Evolutionary conservation across 495 filamentous ascomycete genomes (phyloP).

Genomic region (Parmelia sp.): DNA sequence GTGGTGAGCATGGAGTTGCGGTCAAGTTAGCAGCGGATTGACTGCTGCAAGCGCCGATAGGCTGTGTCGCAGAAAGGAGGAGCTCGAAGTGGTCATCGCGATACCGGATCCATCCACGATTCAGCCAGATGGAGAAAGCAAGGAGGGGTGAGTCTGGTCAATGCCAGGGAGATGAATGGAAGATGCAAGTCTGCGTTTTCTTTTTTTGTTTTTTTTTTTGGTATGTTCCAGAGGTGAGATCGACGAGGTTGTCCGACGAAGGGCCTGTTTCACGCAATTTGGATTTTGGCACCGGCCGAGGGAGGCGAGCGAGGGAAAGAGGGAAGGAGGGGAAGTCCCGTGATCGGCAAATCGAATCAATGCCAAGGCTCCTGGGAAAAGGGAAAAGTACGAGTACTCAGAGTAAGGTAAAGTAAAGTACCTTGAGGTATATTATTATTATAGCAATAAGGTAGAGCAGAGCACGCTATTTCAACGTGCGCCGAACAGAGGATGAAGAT

Average conservation of each 20-base stretch:
- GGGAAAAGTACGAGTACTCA: too few relatives aligned
- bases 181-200: not conserved
- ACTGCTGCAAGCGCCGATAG: constrained; percentile 10
- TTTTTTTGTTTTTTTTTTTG: too few relatives aligned
- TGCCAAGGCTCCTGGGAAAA: not conserved
- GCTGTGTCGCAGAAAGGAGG: constrained; percentile 13
- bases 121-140: not conserved
- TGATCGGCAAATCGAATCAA: constrained; percentile 13
- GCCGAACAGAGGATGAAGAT: too few relatives aligned
- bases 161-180: not conserved
- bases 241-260: constrained; percentile 1
- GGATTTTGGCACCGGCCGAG: not conserved
- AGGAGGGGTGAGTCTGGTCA: not conserved
- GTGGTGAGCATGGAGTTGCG: constrained; percentile 8
- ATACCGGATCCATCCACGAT: not conserved
- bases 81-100: constrained; percentile 3
- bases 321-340: constrained; percentile 17
- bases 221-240: not conserved
- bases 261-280: not conserved
- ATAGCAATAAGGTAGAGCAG: not conserved
- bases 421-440: not conserved
- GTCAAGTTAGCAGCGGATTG: not conserved
- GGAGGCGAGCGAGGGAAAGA: not conserved
- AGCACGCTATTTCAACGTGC: too few relatives aligned
- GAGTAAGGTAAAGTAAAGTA: too few relatives aligned